These are phyloP conservation scores for Rhazya stricta DNA, from an alignment of 257 asterid genomes.

Conservation along the genomic window DNA sequence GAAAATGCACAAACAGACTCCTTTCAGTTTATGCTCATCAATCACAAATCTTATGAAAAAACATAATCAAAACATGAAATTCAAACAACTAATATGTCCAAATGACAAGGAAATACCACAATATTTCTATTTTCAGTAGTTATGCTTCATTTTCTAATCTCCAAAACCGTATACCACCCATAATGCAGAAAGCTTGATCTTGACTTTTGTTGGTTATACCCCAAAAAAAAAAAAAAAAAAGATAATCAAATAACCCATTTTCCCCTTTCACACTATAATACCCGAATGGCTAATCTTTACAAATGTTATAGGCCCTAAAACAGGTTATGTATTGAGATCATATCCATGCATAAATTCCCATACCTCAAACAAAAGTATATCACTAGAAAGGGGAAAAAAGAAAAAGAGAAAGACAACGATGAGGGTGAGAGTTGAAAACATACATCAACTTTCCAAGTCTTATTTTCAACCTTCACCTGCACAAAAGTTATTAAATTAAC, in stretches of 20 bases:
- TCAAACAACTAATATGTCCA: not conserved
- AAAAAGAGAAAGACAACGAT: not conserved
- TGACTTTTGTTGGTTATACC: not conserved
- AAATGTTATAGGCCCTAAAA: not conserved
- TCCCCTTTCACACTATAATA: not conserved
- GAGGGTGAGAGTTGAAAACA: slow-evolving; percentile 28
- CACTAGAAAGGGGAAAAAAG: too few species aligned
- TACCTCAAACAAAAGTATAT: not conserved
- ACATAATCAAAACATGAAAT: not conserved
- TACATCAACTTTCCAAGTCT: slow-evolving; percentile 92
- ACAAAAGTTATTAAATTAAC: slow-evolving; percentile 16
- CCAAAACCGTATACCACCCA: not conserved
- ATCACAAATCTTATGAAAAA: not conserved
- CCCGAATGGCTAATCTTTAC: not conserved
- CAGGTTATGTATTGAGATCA: not conserved
- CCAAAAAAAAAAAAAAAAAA: not conserved
- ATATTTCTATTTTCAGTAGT: not conserved
- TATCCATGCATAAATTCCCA: not conserved
- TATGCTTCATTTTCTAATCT: not conserved
- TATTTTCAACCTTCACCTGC: slow-evolving; percentile 95
- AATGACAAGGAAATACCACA: not conserved
- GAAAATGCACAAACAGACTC: not conserved
- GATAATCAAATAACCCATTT: not conserved
- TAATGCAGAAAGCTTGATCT: not conserved
- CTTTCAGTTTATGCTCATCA: not conserved